Base-by-base conservation (phyloP, 1,284 basidiomycete species). In the Melampsora larici-populina region DNA sequence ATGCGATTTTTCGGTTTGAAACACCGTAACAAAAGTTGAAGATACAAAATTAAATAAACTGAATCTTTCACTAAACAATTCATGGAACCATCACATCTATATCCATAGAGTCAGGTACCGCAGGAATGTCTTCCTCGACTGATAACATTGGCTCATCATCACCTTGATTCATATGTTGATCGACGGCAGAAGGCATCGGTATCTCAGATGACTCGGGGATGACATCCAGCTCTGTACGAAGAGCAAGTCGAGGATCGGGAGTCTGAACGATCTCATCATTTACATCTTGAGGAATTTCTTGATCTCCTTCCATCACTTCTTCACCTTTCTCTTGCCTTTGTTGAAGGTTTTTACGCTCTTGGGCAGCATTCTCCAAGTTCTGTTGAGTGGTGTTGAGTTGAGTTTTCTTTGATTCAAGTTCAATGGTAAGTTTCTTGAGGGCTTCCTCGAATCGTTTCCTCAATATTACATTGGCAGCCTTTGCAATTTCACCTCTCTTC, bases 401-500 rank as follows among this genome's bases (percentile, higher is more conserved):
- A 29, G 24, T 66, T 29, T 69, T 76, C 66, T 76, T 76, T 5
- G 74, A 76, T 31, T 76, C 74, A 5, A 62, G 29, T n/a, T 76
- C 74, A 1, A 68, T 21, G 24, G 55, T 69, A 18, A 58, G 51
- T 63, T 76, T 76, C 65, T 69, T 76, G 15, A 76, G 58, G 2
- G 74, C 74, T 48, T 76, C 74, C 58, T 76, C 66, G 40, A 76
- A 76, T 26, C 74, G 51, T 63, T 69, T 76, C 8, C 74, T 51
- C 15, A 76, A 26, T 36, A 97, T 89, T 29, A 92, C 91, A 83
- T 97, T 97, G 15, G 89, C 89, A 55, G 92, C 92, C 79, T 89
- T 91, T n/a, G 91, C 88, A 79, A 95, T 90, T 82, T 96, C 92
- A 33, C 87, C 87, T 79, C 89, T 89, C 86, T 96, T 97, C 87